Base-by-base conservation (phyloP, 441 rosid species). In the Croton setiger region DNA sequence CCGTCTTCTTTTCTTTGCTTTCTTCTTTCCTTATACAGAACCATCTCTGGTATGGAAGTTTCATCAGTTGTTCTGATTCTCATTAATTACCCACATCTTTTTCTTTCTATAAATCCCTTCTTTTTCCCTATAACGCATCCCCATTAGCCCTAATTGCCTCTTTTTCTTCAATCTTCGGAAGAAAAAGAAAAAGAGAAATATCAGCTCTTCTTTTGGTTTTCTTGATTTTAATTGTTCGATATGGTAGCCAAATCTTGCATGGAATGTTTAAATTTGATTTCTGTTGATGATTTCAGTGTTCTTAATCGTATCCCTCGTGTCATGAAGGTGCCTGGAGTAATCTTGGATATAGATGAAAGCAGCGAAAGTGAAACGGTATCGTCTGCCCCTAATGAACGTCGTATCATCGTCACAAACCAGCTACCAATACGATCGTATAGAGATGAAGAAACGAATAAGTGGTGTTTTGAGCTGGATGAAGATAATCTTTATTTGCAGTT, bases 321-420 rank as follows among this genome's bases (percentile, higher is more conserved):
- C 20, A 82, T 83, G 75, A 88, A 79, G 58, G 82, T 83, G 8
- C 71, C 86, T 0, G 85, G 86, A 10, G 78, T 83, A 21, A 76
- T 81, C 31, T 74, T 87, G 12, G 82, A 80, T 37, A 71, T 74
- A 61, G 83, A 77, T 36, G 79, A 71, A 21, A 54, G 43, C 17
- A 37, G 20, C 54, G 70, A 37, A 51, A 61, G 73, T 37, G 73
- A 54, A 41, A 35, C 64, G 73, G 59, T 44, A 35, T 27, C 54
- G n/a, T n/a, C 37, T 4, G 74, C 33, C 33, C 9, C 70, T 9
- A 21, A 11, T 17, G 74, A 55, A 61, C 86, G 83, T 45, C 75
- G 91, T 21, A 83, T 89, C 79, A 72, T 91, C 36, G 97, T 89
- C 13, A 69, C 89, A 7, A 89, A 91, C 72, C 85, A 86, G 78